Conservation (phyloP, 1,284 basidiomycete species). For the Ustilago hordei region DNA sequence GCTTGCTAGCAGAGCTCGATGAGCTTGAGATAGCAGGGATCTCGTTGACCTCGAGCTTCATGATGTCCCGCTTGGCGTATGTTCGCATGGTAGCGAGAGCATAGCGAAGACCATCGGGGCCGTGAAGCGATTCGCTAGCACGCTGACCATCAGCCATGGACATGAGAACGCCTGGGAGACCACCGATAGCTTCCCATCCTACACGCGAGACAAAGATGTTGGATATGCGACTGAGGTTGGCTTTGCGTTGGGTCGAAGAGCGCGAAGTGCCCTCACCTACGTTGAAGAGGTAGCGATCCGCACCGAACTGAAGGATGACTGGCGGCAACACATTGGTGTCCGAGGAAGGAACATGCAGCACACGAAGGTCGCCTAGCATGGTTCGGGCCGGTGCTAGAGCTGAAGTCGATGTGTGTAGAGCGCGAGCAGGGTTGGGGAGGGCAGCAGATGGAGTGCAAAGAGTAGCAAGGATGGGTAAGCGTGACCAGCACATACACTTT, state of each 20-base stretch:
- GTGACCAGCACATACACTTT: slow-evolving; percentile 36
- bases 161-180: slow-evolving; percentile 79
- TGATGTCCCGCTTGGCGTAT: slow-evolving; percentile 55
- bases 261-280: slow-evolving; percentile 83
- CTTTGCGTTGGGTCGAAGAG: slow-evolving; percentile 77
- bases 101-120: slow-evolving; percentile 80
- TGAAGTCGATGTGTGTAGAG: slow-evolving; percentile 8
- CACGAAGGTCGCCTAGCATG: slow-evolving; percentile 55
- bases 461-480: slow-evolving; percentile 1
- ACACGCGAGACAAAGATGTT: slow-evolving; percentile 81
- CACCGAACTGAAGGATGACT: slow-evolving; percentile 79
- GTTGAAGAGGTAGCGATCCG: slow-evolving; percentile 86
- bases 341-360: slow-evolving; percentile 65
- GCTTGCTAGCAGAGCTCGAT: slow-evolving; percentile 28
- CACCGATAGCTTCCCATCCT: slow-evolving; percentile 73
- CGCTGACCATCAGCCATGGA: slow-evolving; percentile 80
- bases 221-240: slow-evolving; percentile 77
- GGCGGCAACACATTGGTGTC: slow-evolving; percentile 82
- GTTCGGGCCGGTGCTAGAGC: not conserved
- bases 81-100: slow-evolving; percentile 76
- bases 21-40: slow-evolving; percentile 13
- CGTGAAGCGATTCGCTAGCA: slow-evolving; percentile 75
- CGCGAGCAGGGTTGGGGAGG: slow-evolving; percentile 1
- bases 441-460: slow-evolving; percentile 3
- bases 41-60: slow-evolving; percentile 48